These are phyloP conservation scores for Fusarium euwallaceae DNA, from an alignment of 2,329 filamentous ascomycete species.

Conservation along the genomic window DNA sequence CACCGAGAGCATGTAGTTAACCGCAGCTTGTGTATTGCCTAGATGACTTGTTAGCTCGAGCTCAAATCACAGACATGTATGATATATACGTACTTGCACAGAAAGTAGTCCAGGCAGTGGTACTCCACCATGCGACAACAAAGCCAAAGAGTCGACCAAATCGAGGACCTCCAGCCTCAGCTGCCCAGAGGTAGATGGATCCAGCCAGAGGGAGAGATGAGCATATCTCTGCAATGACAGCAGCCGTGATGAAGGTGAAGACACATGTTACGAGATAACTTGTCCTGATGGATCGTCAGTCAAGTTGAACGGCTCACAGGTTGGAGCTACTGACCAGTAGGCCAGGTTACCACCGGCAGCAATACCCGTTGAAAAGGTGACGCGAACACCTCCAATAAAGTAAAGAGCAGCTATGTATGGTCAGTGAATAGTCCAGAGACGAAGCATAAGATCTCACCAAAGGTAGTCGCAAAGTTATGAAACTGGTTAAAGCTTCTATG, in stretches of 20 bases:
- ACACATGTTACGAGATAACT: slow-evolving; percentile 71
- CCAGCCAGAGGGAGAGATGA: slow-evolving; percentile 70
- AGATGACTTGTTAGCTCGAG: not conserved
- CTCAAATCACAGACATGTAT: not conserved
- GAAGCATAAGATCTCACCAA: slow-evolving; percentile 57
- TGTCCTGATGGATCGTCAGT: slow-evolving; percentile 57
- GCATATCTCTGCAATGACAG: slow-evolving; percentile 71
- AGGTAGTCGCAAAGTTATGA: slow-evolving; percentile 71
- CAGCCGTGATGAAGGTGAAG: slow-evolving; percentile 72
- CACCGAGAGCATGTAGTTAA: slow-evolving; percentile 67
- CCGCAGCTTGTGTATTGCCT: slow-evolving; percentile 64
- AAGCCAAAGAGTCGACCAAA: slow-evolving; percentile 70
- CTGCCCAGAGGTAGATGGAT: slow-evolving; percentile 73
- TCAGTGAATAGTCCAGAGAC: not conserved
- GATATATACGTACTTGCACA: slow-evolving; percentile 58
- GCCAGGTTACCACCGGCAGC: slow-evolving; percentile 71
- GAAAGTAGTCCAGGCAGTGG: slow-evolving; percentile 72
- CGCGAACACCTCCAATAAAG: slow-evolving; percentile 70
- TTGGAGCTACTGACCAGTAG: slow-evolving; percentile 62
- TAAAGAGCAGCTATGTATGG: slow-evolving; percentile 66
- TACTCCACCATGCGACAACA: slow-evolving; percentile 75
- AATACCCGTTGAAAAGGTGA: slow-evolving; percentile 73
- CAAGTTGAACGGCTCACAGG: not conserved
- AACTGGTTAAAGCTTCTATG: slow-evolving; percentile 69
- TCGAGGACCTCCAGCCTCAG: slow-evolving; percentile 67